Conservation (phyloP, 257 asterid species). For the Przewalskia tangutica region DNA sequence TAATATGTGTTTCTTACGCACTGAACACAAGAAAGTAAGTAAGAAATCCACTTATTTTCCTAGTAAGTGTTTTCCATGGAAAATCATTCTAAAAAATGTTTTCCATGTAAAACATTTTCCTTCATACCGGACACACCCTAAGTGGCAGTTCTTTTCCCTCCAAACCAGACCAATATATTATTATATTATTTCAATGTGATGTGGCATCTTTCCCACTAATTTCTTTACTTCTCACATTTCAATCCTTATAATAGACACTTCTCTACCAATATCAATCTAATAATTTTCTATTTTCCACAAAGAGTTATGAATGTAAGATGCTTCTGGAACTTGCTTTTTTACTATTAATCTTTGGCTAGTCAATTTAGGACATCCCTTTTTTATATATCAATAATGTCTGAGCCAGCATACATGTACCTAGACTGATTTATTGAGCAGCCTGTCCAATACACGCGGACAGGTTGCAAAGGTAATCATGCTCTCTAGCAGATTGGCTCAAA, state of each 20-base stretch:
- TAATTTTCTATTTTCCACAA: not conserved
- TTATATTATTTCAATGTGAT: not conserved
- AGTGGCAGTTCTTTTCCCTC: not conserved
- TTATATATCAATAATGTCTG: not conserved
- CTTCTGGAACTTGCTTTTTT: not conserved
- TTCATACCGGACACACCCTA: no score
- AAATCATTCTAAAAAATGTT: no score
- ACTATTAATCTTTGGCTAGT: not conserved
- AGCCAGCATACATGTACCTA: not conserved
- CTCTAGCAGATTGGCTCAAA: not conserved
- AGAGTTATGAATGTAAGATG: not conserved
- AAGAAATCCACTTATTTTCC: no score
- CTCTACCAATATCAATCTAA: not conserved
- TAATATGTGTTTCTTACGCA: no score
- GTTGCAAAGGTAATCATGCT: not conserved
- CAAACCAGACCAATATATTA: not conserved
- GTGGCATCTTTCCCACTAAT: not conserved
- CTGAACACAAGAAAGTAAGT: no score
- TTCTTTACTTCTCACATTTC: not conserved
- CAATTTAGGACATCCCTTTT: not conserved
- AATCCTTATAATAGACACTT: not conserved
- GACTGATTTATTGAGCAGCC: not conserved
- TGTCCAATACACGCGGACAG: not conserved
- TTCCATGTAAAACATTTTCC: no score
- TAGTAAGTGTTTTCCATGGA: no score